Evolutionary conservation across 148 eudicot species (phyloP), one percentile per base, ranked within the genome.

Genomic region (Amaranthus cruentus): DNA sequence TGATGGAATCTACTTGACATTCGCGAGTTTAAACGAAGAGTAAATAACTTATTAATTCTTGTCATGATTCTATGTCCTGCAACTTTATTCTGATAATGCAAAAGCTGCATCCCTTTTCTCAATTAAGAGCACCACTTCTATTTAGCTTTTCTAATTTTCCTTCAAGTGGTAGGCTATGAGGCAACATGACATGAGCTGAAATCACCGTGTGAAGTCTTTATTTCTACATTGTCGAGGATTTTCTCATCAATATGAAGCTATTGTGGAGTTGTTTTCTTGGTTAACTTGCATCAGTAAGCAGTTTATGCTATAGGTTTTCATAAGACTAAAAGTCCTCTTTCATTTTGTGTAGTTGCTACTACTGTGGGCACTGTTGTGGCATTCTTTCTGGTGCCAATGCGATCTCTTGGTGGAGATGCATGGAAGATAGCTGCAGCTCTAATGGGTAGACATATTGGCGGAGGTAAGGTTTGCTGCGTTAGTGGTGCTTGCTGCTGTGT

Each of bases 351-450:
- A 93, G 98, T 93, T 82, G 97, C 95, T 58, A 93, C 97, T 11
- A 88, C 88, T 6, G 73, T 88, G 75, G 98, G 98, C 62, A 91
- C 98, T 62, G 78, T 62, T 9, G 85, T 89, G 72, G 98, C 98
- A n/a, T 93, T 83, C 74, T 77, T 79, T 66, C 21, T 93, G 72
- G 95, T 93, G 63, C 98, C 98, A 56, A 91, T 93, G 98, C 85
- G 86, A 57, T 81, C 97, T 21, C 95, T 93, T 70, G 97, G 95
- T 69, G 80, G 76, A 78, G 97, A 93, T 79, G 82, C 88, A 78
- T 93, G 98, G 98, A 93, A 89, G 83, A 91, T 93, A 77, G 97
- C 98, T 53, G 98, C 98, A 75, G 97, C 98, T 56, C 87, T 93
- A 70, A 93, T 93, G 98, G 97, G 97, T 65, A 88, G 98, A 75